phyloP scores from a whole-genome alignment of 305 asterid species.

The Fraxinus baroniana region DNA sequence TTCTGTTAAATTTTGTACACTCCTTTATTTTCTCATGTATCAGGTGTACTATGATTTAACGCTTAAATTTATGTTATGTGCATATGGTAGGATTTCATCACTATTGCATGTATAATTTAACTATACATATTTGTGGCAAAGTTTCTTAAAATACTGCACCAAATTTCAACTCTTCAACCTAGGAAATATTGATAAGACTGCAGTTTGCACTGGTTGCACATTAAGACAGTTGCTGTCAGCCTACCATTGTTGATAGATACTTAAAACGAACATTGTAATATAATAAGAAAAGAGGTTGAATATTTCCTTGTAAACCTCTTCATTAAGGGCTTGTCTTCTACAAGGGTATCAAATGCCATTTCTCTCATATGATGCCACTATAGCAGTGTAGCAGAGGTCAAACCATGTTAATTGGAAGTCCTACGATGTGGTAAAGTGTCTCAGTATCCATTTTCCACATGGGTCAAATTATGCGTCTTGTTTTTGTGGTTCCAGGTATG shows the following conservation, averaged over 20 bases:
- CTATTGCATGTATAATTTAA: neutral
- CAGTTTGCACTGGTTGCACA: neutral
- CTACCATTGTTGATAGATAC: neutral
- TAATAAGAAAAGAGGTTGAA: neutral
- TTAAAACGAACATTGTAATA: neutral
- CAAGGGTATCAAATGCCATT: neutral
- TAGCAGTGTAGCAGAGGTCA: neutral
- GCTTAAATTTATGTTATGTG: neutral
- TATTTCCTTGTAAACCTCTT: neutral
- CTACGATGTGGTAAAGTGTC: neutral
- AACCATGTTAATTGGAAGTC: neutral
- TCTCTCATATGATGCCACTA: neutral
- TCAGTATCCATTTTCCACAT: too few species aligned
- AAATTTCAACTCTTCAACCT: neutral
- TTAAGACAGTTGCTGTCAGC: neutral
- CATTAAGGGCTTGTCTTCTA: neutral
- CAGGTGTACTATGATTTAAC: neutral
- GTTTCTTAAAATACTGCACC: neutral
- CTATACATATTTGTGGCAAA: neutral
- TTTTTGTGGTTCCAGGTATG: constrained; percentile 57
- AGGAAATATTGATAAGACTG: neutral
- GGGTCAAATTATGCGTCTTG: neutral
- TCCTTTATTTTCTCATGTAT: neutral
- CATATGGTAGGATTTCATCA: neutral
- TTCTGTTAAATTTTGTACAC: neutral